These are phyloP conservation scores for Neofusicoccum cordaticola DNA, from an alignment of 2,329 filamentous ascomycete genomes.

Conservation along the genomic window DNA sequence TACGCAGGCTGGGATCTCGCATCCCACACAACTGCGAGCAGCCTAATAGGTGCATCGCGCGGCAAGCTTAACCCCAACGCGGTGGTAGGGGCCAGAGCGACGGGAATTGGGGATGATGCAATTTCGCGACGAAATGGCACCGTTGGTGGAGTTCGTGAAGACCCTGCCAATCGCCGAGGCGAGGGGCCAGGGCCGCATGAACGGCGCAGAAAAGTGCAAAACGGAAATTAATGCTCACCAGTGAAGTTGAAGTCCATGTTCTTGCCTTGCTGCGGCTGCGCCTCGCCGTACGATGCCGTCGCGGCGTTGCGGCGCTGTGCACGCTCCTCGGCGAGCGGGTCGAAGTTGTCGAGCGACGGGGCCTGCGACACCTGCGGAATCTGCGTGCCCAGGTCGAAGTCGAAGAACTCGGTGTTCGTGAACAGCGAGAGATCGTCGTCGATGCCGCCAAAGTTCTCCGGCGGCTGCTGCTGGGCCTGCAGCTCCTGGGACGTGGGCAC, in stretches of 20 bases:
- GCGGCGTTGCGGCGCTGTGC: constrained; percentile 20
- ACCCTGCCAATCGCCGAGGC: constrained; percentile 18
- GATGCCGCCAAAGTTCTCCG: constrained; percentile 37
- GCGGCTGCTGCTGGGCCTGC: constrained; percentile 20
- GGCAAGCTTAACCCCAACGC: constrained; percentile 11
- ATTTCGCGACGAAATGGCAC: constrained; percentile 9
- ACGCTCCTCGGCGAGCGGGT: constrained; percentile 27
- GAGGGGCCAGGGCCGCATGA: constrained; percentile 14
- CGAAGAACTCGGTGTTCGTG: constrained; percentile 59
- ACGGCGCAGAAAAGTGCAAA: constrained; percentile 16
- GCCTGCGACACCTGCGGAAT: constrained; percentile 20
- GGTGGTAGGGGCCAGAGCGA: constrained; percentile 11
- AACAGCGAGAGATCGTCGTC: constrained; percentile 53
- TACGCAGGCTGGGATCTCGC: constrained; percentile 16
- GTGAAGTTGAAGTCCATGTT: constrained; percentile 35
- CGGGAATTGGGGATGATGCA: constrained; percentile 14
- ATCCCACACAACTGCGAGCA: constrained; percentile 14
- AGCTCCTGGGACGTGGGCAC: constrained; percentile 47
- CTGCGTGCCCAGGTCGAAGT: constrained; percentile 56
- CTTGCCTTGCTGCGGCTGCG: constrained; percentile 13
- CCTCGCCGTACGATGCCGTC: constrained; percentile 17
- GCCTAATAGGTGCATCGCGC: constrained; percentile 16
- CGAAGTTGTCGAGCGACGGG: constrained; percentile 28
- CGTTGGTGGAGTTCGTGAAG: constrained; percentile 4
- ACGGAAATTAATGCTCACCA: constrained; percentile 28